phyloP scores from a whole-genome alignment of 495 filamentous ascomycete species.

The Cercophora samala region DNA sequence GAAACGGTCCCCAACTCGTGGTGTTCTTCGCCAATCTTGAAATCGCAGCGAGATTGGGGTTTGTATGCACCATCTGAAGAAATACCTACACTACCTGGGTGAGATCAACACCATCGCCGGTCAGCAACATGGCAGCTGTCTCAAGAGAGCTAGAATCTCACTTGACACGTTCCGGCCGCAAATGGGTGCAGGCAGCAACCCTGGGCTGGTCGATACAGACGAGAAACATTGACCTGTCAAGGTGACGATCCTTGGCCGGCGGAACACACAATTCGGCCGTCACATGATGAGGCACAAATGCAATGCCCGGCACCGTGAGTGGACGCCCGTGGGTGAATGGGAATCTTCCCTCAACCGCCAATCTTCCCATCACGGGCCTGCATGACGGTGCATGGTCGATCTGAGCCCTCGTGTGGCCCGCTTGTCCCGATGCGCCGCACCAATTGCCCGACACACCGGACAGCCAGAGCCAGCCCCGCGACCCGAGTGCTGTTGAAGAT shows the following conservation, averaged over 20 bases:
- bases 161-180: conserved; percentile 12
- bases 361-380: conserved; percentile 10
- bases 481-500: not conserved
- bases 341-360: conserved; percentile 24
- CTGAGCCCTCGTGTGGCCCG: conserved; percentile 12
- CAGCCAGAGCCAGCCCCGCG: not conserved
- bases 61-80: conserved; percentile 16
- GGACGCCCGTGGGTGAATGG: conserved; percentile 22
- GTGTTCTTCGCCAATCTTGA: conserved; percentile 15
- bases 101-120: conserved; percentile 10
- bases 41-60: conserved; percentile 5
- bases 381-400: conserved; percentile 18
- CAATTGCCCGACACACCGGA: not conserved
- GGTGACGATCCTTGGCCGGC: not conserved
- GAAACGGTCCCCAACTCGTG: conserved; percentile 8
- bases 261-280: conserved; percentile 6
- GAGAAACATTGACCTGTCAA: conserved; percentile 7
- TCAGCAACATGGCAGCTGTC: conserved; percentile 6
- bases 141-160: conserved; percentile 10
- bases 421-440: not conserved
- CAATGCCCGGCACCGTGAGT: conserved; percentile 21
- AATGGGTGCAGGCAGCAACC: conserved; percentile 6
- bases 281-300: conserved; percentile 32
- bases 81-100: too few species aligned
- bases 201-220: not conserved